Evolutionary conservation across 2,329 filamentous ascomycete genomes (phyloP).

Genomic region (Xylariaceae sp.): DNA sequence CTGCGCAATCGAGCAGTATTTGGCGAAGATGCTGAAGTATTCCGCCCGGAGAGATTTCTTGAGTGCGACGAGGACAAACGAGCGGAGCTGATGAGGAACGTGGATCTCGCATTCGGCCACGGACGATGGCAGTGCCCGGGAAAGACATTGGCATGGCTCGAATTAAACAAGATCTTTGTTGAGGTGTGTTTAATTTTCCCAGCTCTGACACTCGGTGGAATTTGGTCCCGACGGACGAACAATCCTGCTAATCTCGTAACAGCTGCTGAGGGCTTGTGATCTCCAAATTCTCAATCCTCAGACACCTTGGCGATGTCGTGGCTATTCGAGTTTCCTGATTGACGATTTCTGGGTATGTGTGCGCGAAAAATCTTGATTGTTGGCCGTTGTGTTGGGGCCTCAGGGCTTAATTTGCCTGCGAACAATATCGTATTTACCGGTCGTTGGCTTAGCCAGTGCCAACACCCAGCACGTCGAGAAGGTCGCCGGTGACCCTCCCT

Average conservation of each 20-base stretch:
- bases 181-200: slow-evolving; percentile 5
- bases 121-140: slow-evolving; percentile 26
- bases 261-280: slow-evolving; percentile 25
- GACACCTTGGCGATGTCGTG: slow-evolving; percentile 19
- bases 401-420: too few species aligned
- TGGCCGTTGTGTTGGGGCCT: too few species aligned
- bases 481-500: too few species aligned
- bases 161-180: slow-evolving; percentile 24
- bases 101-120: slow-evolving; percentile 27
- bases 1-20: slow-evolving; percentile 24
- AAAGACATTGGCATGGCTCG: slow-evolving; percentile 24
- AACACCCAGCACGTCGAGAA: too few species aligned
- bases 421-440: too few species aligned
- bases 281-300: slow-evolving; percentile 24
- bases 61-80: slow-evolving; percentile 16
- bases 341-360: slow-evolving; percentile 22
- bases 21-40: slow-evolving; percentile 24
- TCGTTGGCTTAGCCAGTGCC: too few species aligned
- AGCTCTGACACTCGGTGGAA: neutral
- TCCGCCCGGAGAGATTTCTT: slow-evolving; percentile 25
- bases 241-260: slow-evolving; percentile 2
- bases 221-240: neutral
- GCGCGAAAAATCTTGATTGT: slow-evolving; percentile 10
- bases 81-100: slow-evolving; percentile 11
- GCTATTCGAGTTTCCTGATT: slow-evolving; percentile 23